Percentiles rank a stretch among this genome's conserved stretches.
Evolutionary conservation across 2,329 filamentous ascomycete species (phyloP).

Genomic region (Xylariaceae sp.): DNA sequence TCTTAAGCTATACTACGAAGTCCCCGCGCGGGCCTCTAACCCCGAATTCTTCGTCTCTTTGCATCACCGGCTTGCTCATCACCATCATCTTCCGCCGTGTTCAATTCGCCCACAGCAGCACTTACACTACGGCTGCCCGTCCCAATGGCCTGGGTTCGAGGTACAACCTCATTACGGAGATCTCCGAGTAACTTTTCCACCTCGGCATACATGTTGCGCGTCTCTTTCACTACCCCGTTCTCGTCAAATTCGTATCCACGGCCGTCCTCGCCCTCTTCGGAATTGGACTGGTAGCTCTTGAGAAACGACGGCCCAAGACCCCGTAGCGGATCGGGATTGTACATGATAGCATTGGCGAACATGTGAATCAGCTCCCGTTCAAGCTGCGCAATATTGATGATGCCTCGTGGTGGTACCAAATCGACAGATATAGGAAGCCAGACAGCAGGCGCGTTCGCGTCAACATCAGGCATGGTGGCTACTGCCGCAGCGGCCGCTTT

Average conservation of each 20-base stretch:
- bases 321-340: slow-evolving; percentile 82
- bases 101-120: slow-evolving; percentile 51
- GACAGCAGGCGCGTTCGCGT: slow-evolving; percentile 62
- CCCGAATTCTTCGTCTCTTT: slow-evolving; percentile 43
- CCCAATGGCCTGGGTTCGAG: slow-evolving; percentile 47
- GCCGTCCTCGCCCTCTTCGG: slow-evolving; percentile 47
- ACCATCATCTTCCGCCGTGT: slow-evolving; percentile 53
- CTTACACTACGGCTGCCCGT: slow-evolving; percentile 42
- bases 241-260: slow-evolving; percentile 75
- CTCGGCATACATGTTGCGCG: slow-evolving; percentile 86
- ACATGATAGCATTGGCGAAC: slow-evolving; percentile 99
- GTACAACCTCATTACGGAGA: slow-evolving; percentile 73
- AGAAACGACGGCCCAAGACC: slow-evolving; percentile 71
- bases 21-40: slow-evolving; percentile 26
- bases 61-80: slow-evolving; percentile 54
- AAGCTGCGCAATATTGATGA: slow-evolving; percentile 91
- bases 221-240: slow-evolving; percentile 86
- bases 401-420: slow-evolving; percentile 82
- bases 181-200: slow-evolving; percentile 80
- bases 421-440: slow-evolving; percentile 76
- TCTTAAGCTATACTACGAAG: not conserved
- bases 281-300: slow-evolving; percentile 46
- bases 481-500: slow-evolving; percentile 57
- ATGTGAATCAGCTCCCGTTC: slow-evolving; percentile 95
- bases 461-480: slow-evolving; percentile 65